These are phyloP conservation scores for Graphiopsis chlorocephala DNA, from an alignment of 2,329 filamentous ascomycete species.

Conservation along the genomic window DNA sequence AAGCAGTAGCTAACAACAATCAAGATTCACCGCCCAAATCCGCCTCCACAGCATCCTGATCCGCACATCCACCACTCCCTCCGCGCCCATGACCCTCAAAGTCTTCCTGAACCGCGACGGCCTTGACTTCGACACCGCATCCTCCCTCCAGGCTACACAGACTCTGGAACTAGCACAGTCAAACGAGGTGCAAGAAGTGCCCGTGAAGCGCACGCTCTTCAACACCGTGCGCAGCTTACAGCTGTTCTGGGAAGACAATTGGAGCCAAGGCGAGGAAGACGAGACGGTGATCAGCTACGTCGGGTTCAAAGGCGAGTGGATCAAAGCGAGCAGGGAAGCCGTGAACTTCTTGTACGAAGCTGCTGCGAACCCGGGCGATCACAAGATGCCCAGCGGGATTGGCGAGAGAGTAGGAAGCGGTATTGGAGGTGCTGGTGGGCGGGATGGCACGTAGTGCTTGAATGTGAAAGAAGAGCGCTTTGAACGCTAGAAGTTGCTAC, in stretches of 20 bases:
- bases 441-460: slow-evolving; percentile 14
- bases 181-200: slow-evolving; percentile 78
- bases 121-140: slow-evolving; percentile 77
- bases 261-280: slow-evolving; percentile 71
- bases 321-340: slow-evolving; percentile 78
- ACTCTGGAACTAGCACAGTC: slow-evolving; percentile 74
- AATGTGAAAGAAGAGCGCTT: neutral
- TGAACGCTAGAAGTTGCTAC: neutral
- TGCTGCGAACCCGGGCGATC: slow-evolving; percentile 86
- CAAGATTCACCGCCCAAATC: slow-evolving; percentile 81
- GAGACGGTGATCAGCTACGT: slow-evolving; percentile 76
- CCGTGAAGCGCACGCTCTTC: slow-evolving; percentile 84
- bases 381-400: slow-evolving; percentile 53
- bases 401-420: slow-evolving; percentile 32
- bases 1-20: neutral
- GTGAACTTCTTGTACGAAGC: slow-evolving; percentile 89
- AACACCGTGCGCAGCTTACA: slow-evolving; percentile 77
- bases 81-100: slow-evolving; percentile 78
- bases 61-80: slow-evolving; percentile 68
- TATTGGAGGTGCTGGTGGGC: slow-evolving; percentile 33
- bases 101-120: slow-evolving; percentile 84
- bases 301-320: slow-evolving; percentile 93
- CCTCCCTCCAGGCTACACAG: slow-evolving; percentile 64
- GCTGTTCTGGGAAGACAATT: slow-evolving; percentile 92
- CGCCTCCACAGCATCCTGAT: slow-evolving; percentile 88